Evolutionary conservation across 2,329 filamentous ascomycete genomes (phyloP), one percentile per base, ranked within the genome.

Genomic region (Calonectria honghensis): DNA sequence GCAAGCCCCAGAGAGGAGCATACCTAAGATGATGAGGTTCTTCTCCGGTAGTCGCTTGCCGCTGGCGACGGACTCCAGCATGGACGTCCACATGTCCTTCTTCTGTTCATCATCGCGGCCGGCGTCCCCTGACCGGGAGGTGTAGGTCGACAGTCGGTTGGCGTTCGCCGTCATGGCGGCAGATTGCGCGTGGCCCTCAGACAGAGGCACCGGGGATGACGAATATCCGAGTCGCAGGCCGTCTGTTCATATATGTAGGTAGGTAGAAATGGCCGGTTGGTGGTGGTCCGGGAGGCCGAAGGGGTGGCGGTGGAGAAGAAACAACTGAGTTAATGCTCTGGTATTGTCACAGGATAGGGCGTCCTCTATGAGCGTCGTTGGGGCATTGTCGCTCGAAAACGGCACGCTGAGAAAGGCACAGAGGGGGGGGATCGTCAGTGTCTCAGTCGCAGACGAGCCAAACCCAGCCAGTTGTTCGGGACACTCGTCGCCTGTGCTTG

Each of bases 71-170:
- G 92, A 93, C 85, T 97, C 95, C 79, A 98, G 90, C 94, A 98
- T 95, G 57, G 95, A 96, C 75, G 94, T 96, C 96, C 96, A 98
- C 85, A 98, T 93, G 83, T 98, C 95, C 86, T 95, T 95, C 87
- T 95, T 96, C 77, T 93, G 93, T 80, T 94, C 93, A 85, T 88
- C 90, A 86, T 91, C 90, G 78, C 89, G 90, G 80, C 91, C 91
- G 72, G 88, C 88, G n/a, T 86, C 84, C 74, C 89, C 89, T 77
- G 88, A 92, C 78, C 86, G 90, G 79, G 86, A 86, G 75, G 90
- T 93, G 86, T 90, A 91, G 81, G 87, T 91, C 74, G 91, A 92
- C 82, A 88, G 87, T 79, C 90, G 88, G 82, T 91, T 91, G 75
- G 87, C 84, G 82, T 87, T 90, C 79, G 85, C 84, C 80, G 89